phyloP scores from a whole-genome alignment of 2,329 filamentous ascomycete genomes.

The Rhexocercosporidium sp. region DNA sequence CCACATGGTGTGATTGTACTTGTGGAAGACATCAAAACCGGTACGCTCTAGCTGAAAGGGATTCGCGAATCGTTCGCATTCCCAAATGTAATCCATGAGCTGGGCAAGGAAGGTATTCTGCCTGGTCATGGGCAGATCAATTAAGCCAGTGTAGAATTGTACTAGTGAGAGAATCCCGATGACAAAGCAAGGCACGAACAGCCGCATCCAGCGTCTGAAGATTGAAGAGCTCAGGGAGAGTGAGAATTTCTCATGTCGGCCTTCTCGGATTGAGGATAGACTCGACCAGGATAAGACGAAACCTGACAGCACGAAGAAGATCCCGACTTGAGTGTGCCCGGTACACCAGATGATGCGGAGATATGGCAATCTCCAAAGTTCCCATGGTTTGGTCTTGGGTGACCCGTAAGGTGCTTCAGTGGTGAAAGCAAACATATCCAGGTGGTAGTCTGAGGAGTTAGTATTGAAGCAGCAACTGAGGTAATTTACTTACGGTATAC shows the following conservation, averaged over 20 bases:
- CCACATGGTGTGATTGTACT: conserved; percentile 19
- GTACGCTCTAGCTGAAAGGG: conserved; percentile 16
- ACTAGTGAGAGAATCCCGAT: conserved; percentile 14
- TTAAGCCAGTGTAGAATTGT: conserved; percentile 16
- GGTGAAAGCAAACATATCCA: conserved; percentile 15
- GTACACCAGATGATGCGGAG: conserved; percentile 18
- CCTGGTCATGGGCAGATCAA: conserved; percentile 12
- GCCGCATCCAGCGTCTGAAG: conserved; percentile 16
- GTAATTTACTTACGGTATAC: conserved; percentile 5
- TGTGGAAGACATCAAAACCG: conserved; percentile 14
- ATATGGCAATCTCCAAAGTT: conserved; percentile 17
- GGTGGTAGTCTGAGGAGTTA: conserved; percentile 8
- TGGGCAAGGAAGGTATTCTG: conserved; percentile 9
- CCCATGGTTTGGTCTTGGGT: conserved; percentile 7
- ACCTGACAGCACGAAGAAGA: conserved; percentile 18
- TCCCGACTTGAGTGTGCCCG: conserved; percentile 14
- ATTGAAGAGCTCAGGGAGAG: conserved; percentile 15
- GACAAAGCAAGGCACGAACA: conserved; percentile 17
- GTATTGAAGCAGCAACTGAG: background rate
- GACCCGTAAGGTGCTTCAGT: conserved; percentile 17
- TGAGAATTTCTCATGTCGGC: conserved; percentile 16
- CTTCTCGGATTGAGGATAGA: conserved; percentile 16
- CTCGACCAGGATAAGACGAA: conserved; percentile 19
- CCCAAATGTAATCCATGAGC: conserved; percentile 15
- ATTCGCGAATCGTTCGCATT: conserved; percentile 15